A percentile compares a stretch with the other conserved stretches of the same genome.
These are phyloP conservation scores for Xerocomus spinulosus DNA, from an alignment of 768 basidiomycete species.

Conservation along the genomic window DNA sequence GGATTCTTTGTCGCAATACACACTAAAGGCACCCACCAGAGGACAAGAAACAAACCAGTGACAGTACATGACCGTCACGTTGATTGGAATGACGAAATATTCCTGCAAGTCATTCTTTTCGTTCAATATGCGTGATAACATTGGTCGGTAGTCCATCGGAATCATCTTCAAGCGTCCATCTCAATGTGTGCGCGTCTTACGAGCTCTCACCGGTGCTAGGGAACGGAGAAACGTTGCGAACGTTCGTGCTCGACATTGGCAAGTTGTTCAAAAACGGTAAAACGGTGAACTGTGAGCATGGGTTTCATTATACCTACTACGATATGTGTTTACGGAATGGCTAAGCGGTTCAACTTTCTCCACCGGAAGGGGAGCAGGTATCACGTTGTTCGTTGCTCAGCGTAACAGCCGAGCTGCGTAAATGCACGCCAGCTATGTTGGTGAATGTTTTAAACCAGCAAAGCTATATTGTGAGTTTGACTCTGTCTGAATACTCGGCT, in stretches of 20 bases:
- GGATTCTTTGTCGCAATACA: conserved; percentile 13
- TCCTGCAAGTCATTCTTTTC: conserved; percentile 1
- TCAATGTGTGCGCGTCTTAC: conserved; percentile 6
- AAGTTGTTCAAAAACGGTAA: background rate
- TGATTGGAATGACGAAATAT: conserved; percentile 11
- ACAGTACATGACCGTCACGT: conserved; percentile 1
- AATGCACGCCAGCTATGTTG: background rate
- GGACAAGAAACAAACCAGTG: conserved; percentile 4
- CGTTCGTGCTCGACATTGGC: background rate
- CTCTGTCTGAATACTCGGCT: background rate
- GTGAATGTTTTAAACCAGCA: background rate
- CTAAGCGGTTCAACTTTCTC: background rate
- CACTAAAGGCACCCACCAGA: background rate
- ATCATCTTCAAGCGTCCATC: background rate
- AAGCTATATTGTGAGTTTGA: background rate
- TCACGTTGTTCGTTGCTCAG: background rate
- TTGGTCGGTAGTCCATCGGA: conserved; percentile 1
- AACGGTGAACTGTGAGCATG: background rate
- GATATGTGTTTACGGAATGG: background rate
- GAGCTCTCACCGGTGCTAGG: conserved; percentile 11
- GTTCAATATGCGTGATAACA: background rate
- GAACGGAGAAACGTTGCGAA: conserved; percentile 4
- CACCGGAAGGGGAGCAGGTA: background rate
- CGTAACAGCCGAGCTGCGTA: background rate
- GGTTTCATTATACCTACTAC: background rate